These are phyloP conservation scores for Oryza rufipogon DNA, from an alignment of 176 grass and related monocot genomes.

Conservation along the genomic window DNA sequence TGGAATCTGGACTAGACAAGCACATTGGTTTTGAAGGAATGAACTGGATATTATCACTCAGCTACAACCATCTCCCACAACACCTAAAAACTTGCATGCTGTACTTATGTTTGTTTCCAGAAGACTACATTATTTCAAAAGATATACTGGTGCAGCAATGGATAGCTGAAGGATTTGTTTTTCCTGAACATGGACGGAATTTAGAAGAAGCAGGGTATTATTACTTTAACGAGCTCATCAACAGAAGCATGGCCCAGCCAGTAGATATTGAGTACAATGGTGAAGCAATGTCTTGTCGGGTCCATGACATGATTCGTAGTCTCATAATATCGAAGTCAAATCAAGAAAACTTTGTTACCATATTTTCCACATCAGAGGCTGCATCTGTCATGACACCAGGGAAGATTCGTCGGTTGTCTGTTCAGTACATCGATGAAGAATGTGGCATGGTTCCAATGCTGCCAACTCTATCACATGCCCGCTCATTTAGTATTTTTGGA, in stretches of 20 bases:
- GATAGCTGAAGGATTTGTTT: not conserved
- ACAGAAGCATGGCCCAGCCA: not conserved
- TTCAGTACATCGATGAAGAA: not conserved
- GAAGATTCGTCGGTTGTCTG: not conserved
- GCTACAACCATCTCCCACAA: not conserved
- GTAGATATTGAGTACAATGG: slow-evolving; percentile 9
- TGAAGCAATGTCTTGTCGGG: not conserved
- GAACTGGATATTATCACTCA: not conserved
- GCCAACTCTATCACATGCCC: not conserved
- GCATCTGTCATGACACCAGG: not conserved
- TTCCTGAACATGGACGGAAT: not conserved
- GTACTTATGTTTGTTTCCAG: not conserved
- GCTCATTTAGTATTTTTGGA: not conserved
- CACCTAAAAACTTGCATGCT: not conserved
- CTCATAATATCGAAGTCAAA: slow-evolving; percentile 8
- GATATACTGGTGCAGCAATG: not conserved
- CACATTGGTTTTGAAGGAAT: not conserved
- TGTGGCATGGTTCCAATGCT: not conserved
- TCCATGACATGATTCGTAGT: not conserved
- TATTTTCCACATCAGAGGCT: not conserved
- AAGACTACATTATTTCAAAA: not conserved
- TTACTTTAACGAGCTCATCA: not conserved
- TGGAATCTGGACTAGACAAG: not conserved
- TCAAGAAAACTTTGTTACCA: not conserved
- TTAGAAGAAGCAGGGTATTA: not conserved